Evolutionary conservation across 108 stramenopile species (phyloP).

Genomic region (Nitzschia sp.): DNA sequence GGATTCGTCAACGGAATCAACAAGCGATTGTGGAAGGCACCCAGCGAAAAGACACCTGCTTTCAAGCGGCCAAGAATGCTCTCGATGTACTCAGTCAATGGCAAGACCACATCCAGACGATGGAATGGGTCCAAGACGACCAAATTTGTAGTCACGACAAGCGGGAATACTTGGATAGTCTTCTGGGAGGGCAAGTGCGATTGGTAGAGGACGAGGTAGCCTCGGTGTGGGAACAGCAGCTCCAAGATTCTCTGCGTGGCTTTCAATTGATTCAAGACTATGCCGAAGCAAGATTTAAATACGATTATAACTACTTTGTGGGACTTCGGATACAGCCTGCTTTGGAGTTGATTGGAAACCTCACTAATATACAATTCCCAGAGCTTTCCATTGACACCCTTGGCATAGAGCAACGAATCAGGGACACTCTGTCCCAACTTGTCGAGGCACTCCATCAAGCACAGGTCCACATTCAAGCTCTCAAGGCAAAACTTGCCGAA

Average conservation of each 20-base stretch:
- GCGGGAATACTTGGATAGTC: neutral
- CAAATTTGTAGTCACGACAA: neutral
- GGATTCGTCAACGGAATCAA: slow-evolving; percentile 7
- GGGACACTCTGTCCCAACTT: slow-evolving; percentile 2
- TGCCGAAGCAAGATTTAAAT: slow-evolving; percentile 33
- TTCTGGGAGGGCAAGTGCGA: slow-evolving; percentile 10
- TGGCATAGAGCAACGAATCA: slow-evolving; percentile 4
- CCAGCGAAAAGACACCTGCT: neutral
- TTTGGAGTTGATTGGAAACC: slow-evolving; percentile 9
- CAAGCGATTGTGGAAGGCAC: neutral
- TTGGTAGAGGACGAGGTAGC: slow-evolving; percentile 15
- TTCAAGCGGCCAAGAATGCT: neutral
- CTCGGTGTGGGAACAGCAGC: slow-evolving; percentile 22
- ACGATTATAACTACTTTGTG: slow-evolving; percentile 49
- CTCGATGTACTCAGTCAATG: neutral
- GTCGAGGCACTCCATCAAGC: slow-evolving; percentile 22
- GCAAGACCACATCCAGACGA: neutral
- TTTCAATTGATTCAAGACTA: slow-evolving; percentile 19
- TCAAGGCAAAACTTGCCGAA: slow-evolving; percentile 16
- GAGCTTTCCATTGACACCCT: slow-evolving; percentile 4
- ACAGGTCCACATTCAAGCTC: slow-evolving; percentile 14
- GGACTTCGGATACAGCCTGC: slow-evolving; percentile 30
- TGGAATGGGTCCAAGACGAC: neutral
- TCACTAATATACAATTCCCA: neutral
- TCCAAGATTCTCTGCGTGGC: slow-evolving; percentile 1